Evolutionary conservation across 805 yeast species (phyloP), one percentile per base, ranked within the genome.

Genomic region (Ogataea nonfermentans): DNA sequence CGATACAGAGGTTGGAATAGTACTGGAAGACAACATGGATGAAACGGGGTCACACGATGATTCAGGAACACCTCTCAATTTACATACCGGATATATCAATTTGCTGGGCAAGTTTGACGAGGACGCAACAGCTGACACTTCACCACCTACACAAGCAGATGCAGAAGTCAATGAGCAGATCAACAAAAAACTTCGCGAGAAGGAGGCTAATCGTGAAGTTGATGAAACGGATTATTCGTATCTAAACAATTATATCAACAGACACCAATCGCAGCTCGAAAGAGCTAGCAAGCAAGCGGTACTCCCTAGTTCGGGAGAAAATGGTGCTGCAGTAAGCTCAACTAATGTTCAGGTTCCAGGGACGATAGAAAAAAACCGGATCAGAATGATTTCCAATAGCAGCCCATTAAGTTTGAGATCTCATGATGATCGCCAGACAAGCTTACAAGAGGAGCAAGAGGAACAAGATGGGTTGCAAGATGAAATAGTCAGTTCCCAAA

Each of bases 1-100:
- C 38, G 61, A 57, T 27, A 42, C 55, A 1, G 57, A 57, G 19
- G 31, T 45, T 9, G 64, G 63, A 1, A 40, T 59, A 10, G 54
- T 59, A 3, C 27, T 59, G 13, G 52, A 46, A 16, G 51, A 43
- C 13, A 42, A 48, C 15, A 44, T 35, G 6, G 51, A 47, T 6
- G 47, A 42, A 2, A 46, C 34, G 6, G 54, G 48, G 14, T 33
- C 47, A 4, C 39, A 30, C 5, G 54, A 48, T 24, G 55, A 43
- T 15, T 58, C 63, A 4, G 54, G 51, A 7, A 43, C 52, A 5
- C 43, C 44, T 9, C 24, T 59, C 12, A 57, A 59, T 22, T 39
- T 57, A 10, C 43, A 52, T 26, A 47, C 53, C 9, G 43, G 44
- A 3, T 40, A 38, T 26, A 19, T 31, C 20, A 40, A 39, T 12